These are phyloP conservation scores for Schwanniomyces occidentalis DNA, from an alignment of 805 yeast genomes.

Conservation along the genomic window DNA sequence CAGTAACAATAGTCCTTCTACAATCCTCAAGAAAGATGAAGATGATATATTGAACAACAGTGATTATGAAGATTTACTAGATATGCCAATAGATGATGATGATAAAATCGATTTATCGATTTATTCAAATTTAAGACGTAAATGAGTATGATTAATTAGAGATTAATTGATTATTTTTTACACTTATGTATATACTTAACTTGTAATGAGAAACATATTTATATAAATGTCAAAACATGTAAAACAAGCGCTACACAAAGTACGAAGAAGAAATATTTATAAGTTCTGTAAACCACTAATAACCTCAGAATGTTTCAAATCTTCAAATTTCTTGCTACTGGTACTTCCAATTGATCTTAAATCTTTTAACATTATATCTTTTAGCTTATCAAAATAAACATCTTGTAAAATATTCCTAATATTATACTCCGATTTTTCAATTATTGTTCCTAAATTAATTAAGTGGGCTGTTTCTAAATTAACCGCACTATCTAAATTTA, in stretches of 20 bases:
- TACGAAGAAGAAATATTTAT: no score
- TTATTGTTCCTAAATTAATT: slow-evolving; percentile 77
- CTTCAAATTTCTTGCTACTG: slow-evolving; percentile 29
- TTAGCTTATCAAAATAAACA: slow-evolving; percentile 92
- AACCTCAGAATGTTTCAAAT: slow-evolving; percentile 34
- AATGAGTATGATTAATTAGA: no score
- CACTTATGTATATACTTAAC: no score
- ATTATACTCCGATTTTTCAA: slow-evolving; percentile 87
- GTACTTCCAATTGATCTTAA: slow-evolving; percentile 40
- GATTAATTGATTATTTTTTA: no score
- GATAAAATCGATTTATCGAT: slow-evolving; percentile 27
- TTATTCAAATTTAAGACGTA: slow-evolving; percentile 18
- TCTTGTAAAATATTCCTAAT: slow-evolving; percentile 86
- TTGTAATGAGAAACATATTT: no score
- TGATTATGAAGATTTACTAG: slow-evolving; percentile 12
- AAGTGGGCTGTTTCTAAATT: slow-evolving; percentile 67
- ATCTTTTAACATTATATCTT: slow-evolving; percentile 67
- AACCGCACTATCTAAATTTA: slow-evolving; percentile 29
- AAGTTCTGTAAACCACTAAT: slow-evolving; percentile 40
- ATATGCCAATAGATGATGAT: slow-evolving; percentile 14
- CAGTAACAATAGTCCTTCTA: no score
- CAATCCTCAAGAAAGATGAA: no score
- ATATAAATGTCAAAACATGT: no score
- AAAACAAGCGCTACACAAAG: no score
- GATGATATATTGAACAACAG: slow-evolving; percentile 11